These are phyloP conservation scores for Colletotrichum neosansevieriae DNA, from an alignment of 2,329 filamentous ascomycete species.

Conservation along the genomic window DNA sequence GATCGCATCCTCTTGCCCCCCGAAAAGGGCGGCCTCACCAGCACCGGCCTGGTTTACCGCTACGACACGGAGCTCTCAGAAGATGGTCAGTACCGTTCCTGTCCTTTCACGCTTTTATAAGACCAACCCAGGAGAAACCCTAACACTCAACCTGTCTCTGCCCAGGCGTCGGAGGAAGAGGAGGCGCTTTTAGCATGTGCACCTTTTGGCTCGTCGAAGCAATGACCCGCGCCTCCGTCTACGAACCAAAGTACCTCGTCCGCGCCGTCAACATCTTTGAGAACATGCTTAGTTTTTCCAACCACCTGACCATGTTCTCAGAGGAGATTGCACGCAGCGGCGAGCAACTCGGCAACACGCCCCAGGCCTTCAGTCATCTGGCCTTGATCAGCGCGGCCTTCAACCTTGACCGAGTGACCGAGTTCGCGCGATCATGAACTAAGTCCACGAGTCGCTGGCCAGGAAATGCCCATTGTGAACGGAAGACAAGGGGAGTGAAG, in stretches of 20 bases:
- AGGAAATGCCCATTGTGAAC: too few relatives aligned
- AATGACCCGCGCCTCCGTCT: slow-evolving; percentile 74
- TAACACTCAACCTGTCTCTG: background rate
- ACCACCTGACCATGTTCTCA: slow-evolving; percentile 82
- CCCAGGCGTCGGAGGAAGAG: slow-evolving; percentile 76
- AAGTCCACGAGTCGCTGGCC: background rate
- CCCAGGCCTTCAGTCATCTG: slow-evolving; percentile 83
- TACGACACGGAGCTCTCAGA: slow-evolving; percentile 78
- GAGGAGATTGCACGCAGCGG: slow-evolving; percentile 82
- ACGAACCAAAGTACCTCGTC: slow-evolving; percentile 73
- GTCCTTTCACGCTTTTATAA: background rate
- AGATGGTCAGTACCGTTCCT: slow-evolving; percentile 66
- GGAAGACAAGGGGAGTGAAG: too few relatives aligned
- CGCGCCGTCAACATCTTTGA: slow-evolving; percentile 78
- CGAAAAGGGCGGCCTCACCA: slow-evolving; percentile 81
- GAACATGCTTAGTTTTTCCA: slow-evolving; percentile 81
- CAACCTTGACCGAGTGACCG: slow-evolving; percentile 72
- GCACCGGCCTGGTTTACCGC: slow-evolving; percentile 79
- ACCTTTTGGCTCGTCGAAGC: slow-evolving; percentile 88
- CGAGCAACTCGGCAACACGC: slow-evolving; percentile 83
- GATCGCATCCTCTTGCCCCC: slow-evolving; percentile 78
- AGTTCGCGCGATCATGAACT: slow-evolving; percentile 41
- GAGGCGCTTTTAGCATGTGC: slow-evolving; percentile 85
- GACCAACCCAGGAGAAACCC: background rate
- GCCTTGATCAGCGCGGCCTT: slow-evolving; percentile 83